Percentiles rank a stretch among this genome's conserved stretches.
These are phyloP conservation scores for Penicillium longicatenatum DNA, from an alignment of 495 filamentous ascomycete species.

Conservation along the genomic window DNA sequence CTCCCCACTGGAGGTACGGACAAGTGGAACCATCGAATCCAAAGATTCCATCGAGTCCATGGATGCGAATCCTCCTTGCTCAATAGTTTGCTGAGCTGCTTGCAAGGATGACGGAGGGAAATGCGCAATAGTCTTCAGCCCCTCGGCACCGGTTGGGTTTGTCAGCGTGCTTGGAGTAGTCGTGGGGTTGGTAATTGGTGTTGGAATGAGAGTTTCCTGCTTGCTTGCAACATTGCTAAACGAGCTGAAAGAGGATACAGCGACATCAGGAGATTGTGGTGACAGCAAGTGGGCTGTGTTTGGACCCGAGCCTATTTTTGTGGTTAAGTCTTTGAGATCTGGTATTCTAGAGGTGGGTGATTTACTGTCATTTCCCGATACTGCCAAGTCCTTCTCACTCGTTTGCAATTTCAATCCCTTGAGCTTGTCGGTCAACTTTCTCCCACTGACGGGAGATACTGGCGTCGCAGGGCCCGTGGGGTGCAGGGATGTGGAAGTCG, in stretches of 20 bases:
- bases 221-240: slow-evolving; percentile 45
- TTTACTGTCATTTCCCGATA: slow-evolving; percentile 45
- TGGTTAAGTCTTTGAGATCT: slow-evolving; percentile 1
- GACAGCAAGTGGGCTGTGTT: slow-evolving; percentile 51
- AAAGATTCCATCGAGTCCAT: slow-evolving; percentile 34
- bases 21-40: slow-evolving; percentile 31
- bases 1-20: slow-evolving; percentile 39
- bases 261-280: slow-evolving; percentile 63
- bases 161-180: slow-evolving; percentile 20
- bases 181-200: slow-evolving; percentile 31
- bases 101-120: slow-evolving; percentile 46
- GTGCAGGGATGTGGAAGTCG: slow-evolving; percentile 5
- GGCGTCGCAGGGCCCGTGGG: slow-evolving; percentile 48
- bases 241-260: slow-evolving; percentile 63
- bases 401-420: slow-evolving; percentile 75
- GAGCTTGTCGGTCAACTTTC: slow-evolving; percentile 70
- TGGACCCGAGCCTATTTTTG: not conserved
- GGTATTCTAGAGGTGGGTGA: not conserved
- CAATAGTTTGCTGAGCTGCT: slow-evolving; percentile 40
- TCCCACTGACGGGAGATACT: slow-evolving; percentile 61
- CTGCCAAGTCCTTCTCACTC: slow-evolving; percentile 58
- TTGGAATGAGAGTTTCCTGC: slow-evolving; percentile 24
- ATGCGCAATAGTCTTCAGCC: slow-evolving; percentile 35
- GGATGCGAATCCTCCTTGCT: slow-evolving; percentile 35
- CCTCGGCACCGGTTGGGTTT: slow-evolving; percentile 16